Evolutionary conservation across 2,329 filamentous ascomycete genomes (phyloP), one percentile per base, ranked within the genome.

Genomic region (Teratosphaeria nubilosa): DNA sequence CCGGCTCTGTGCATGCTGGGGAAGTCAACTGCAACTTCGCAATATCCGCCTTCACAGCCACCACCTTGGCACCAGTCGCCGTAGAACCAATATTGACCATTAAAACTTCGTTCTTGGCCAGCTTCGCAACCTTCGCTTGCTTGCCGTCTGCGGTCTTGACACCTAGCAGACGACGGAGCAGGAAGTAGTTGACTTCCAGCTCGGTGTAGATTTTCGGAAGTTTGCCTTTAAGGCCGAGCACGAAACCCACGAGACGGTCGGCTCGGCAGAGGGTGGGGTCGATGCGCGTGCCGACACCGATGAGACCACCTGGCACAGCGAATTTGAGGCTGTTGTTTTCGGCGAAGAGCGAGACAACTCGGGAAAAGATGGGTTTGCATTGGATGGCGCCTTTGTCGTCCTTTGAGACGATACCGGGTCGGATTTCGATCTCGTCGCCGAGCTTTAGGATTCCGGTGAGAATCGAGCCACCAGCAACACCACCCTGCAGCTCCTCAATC

Each of bases 81-180:
- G 92, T 97, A 41, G 90, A 96, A 62, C 94, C 94, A 73, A 99
- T 99, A 81, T 99, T 99, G 65, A 99, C 94, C 94, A 99, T 97
- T 76, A 99, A 87, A 70, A 97, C 91, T 76, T 99, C 94, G 78
- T 96, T 96, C 86, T 97, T 99, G 59, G 91, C 82, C 65, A 99
- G 82, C 81, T 99, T 99, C 69, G 91, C 91, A 66, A 99, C 94
- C 86, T 99, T 99, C 71, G 92, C 92, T 78, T 97, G 94, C 82
- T 99, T 99, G 74, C 94, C 94, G 68, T 99, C 94, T 63, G 92
- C 91, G 53, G 94, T 96, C 79, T 95, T 91, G 70, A 99, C 94
- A 85, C 94, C 94, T 58, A 99, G 84, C 62, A 99, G 82, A 69
- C 94, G 85, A 69, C 92, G 88, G 63, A 99, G 86, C 62, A 99